A percentile compares a stretch with the other conserved stretches of the same genome.
Evolutionary conservation across 306 rosid species (phyloP).

Genomic region (Citrullus amarus): DNA sequence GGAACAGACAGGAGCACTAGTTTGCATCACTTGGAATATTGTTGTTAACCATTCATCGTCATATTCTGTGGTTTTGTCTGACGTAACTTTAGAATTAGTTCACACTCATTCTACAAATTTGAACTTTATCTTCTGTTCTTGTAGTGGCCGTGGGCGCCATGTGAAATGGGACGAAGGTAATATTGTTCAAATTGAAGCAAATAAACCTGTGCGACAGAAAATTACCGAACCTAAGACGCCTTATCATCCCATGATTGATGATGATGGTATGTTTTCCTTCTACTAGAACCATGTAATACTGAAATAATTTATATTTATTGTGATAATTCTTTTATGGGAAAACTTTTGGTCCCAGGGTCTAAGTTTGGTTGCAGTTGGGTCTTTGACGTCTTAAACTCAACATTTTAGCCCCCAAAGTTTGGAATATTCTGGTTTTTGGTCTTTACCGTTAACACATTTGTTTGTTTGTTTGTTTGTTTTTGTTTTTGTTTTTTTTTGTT

Average conservation of each 20-base stretch:
- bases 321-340: not conserved
- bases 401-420: not conserved
- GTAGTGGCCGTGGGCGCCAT: conserved; percentile 33
- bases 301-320: not conserved
- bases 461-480: too few relatives aligned
- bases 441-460: not conserved
- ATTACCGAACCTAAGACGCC: conserved; percentile 99
- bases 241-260: conserved; percentile 88
- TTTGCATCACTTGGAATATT: not conserved
- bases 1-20: not conserved
- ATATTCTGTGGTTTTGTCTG: not conserved
- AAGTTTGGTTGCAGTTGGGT: too few relatives aligned
- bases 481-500: too few relatives aligned
- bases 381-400: not conserved
- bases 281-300: not conserved
- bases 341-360: not conserved
- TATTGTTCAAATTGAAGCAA: conserved; percentile 87
- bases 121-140: not conserved
- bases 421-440: not conserved
- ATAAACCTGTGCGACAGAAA: conserved; percentile 96
- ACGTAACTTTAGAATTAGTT: not conserved
- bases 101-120: not conserved
- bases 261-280: conserved; percentile 40
- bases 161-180: conserved; percentile 92
- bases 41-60: not conserved